Base-by-base conservation (phyloP, 352 stramenopile genomes). In the Globisporangium orthogonon region DNA sequence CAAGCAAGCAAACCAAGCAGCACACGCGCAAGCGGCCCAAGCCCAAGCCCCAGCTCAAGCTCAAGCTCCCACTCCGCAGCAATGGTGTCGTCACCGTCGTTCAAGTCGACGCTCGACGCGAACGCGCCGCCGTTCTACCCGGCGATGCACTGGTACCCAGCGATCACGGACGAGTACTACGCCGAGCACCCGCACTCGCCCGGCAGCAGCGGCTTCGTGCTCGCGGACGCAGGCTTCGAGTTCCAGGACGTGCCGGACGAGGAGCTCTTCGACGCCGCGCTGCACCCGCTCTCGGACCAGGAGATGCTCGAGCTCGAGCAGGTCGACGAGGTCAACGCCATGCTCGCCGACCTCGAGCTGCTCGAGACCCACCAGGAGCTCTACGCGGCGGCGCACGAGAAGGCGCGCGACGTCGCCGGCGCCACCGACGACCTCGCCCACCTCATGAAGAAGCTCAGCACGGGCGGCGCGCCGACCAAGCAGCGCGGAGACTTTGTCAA, bases 261-360 rank as follows among this genome's bases (percentile, higher is more conserved):
- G 55, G 79, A 91, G 67, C 69, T 91, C 37, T 91, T 91, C 54
- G 79, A 91, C 62, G 52, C 82, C 0, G 71, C 74, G 52, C 73
- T 75, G 60, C 76, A 86, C 66, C 82, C 79, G 31, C 64, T 91
- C 50, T 70, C 76, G 50, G 43, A 61, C 1, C 60, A 83, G 18
- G 82, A 91, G 46, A 73, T 89, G 47, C 58, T 63, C 33, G 82
- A 91, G 50, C 61, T 91, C 56, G 82, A 89, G 55, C 77, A 89
- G 62, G 73, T 91, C 50, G 82, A 91, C 51, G 78, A 89, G 67
- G 71, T 91, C 50, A 91, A 91, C 56, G 76, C 76, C 59, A 76
- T 91, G 56, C 67, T 91, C 45, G 82, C 79, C 13, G 82, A 91
- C 62, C 60, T 91, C 58, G 82, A 89, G 17, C 58, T 91, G 51